Evolutionary conservation across 2,329 filamentous ascomycete species (phyloP), one percentile per base, ranked within the genome.

Genomic region (Xylaria digitata): DNA sequence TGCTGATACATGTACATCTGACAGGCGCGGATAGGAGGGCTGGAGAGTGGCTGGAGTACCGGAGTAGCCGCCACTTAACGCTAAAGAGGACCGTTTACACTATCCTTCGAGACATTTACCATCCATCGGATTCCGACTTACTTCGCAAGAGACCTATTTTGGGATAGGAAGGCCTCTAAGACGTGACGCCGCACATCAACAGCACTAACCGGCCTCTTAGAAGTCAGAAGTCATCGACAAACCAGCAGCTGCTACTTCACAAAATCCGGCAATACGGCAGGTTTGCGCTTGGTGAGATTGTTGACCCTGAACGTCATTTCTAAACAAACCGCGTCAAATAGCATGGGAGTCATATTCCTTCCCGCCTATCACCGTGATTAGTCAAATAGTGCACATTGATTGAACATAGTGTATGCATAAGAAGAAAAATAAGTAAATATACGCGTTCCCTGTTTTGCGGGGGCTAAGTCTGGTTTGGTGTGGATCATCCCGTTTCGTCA

Each of bases 401-500:
- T 37, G 34, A 13, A 37, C 34, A 37, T 37, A 37, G 34, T 37
- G 57, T 37, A 53, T 45, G 48, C 61, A 58, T 58, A 56, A 65
- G 49, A 52, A 57, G 48, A 60, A 56, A 60, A 58, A 54, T 19
- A 56, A 50, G 45, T 61, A 69, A 68, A 59, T 43, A 60, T 34
- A 67, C 64, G 65, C 61, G 60, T 59, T 59, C 52, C 58, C 59
- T 37, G 26, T 55, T 55, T 63, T 59, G 13, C 57, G 52, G 52
- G 54, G 42, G 52, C 50, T 30, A 46, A 50, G 60, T 19, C 56
- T 59, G 37, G 37, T 40, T 40, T 48, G 53, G 23, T 45, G 61
- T 58, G 61, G 61, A 68, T 66, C 55, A 45, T 60, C 68, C 65
- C 62, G 58, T 70, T 70, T 70, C 34, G 68, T 70, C 62, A 68